Evolutionary conservation across 2,329 filamentous ascomycete species (phyloP).

Genomic region (Xylaria sp.): DNA sequence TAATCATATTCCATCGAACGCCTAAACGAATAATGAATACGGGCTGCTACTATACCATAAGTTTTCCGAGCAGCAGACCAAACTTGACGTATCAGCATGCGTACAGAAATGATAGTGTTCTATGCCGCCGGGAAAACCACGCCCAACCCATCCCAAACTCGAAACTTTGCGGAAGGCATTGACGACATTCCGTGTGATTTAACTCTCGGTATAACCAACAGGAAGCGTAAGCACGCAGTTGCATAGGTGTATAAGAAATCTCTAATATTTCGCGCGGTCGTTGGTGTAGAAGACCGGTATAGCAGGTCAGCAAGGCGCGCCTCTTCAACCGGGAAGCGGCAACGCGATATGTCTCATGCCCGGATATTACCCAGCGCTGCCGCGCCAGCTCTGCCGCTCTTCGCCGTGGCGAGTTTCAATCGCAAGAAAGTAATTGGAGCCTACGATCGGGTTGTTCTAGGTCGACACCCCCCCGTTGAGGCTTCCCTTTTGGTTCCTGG

Average conservation of each 20-base stretch:
- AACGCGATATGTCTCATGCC: conserved; percentile 19
- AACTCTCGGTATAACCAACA: not conserved
- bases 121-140: not conserved
- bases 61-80: not conserved
- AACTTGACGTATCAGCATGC: not conserved
- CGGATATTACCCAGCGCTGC: conserved; percentile 22
- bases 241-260: not conserved
- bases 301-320: not conserved
- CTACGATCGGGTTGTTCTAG: conserved; percentile 5
- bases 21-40: not conserved
- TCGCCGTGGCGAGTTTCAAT: not conserved
- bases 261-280: not conserved
- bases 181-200: not conserved
- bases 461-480: conserved; percentile 11
- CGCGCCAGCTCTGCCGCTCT: not conserved
- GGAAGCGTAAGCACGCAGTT: not conserved
- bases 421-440: not conserved
- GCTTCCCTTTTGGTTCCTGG: not conserved
- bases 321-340: conserved; percentile 19
- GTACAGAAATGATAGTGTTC: not conserved
- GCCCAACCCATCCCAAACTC: not conserved
- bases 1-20: too few relatives aligned
- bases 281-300: not conserved
- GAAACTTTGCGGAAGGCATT: not conserved
- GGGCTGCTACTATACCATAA: not conserved